A percentile compares a stretch with the other conserved stretches of the same genome.
These are phyloP conservation scores for Aspergillus udagawae DNA, from an alignment of 2,329 filamentous ascomycete genomes.

Conservation along the genomic window DNA sequence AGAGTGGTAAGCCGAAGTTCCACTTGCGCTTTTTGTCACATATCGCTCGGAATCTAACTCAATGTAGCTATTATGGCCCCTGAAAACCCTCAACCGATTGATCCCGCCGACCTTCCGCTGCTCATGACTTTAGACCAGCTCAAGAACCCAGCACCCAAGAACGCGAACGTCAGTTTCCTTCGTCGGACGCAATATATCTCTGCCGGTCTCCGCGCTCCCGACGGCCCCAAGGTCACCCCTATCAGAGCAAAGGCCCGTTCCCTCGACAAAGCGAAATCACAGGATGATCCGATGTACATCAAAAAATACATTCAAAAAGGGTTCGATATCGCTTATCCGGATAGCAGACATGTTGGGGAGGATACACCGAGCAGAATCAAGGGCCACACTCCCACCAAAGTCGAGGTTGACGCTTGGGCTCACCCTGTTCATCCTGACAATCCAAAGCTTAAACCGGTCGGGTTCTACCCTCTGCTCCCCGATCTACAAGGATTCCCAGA, in stretches of 20 bases:
- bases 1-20: slow-evolving; percentile 63
- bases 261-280: slow-evolving; percentile 33
- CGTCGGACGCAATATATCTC: slow-evolving; percentile 91
- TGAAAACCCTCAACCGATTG: slow-evolving; percentile 64
- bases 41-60: slow-evolving; percentile 19
- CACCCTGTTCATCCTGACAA: slow-evolving; percentile 58
- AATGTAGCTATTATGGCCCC: slow-evolving; percentile 73
- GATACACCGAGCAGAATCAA: slow-evolving; percentile 52
- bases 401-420: slow-evolving; percentile 57
- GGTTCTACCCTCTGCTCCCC: slow-evolving; percentile 58
- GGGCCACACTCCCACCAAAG: slow-evolving; percentile 50
- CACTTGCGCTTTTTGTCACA: slow-evolving; percentile 6
- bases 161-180: slow-evolving; percentile 83
- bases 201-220: slow-evolving; percentile 32
- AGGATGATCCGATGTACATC: slow-evolving; percentile 59
- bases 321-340: slow-evolving; percentile 62
- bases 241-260: slow-evolving; percentile 22
- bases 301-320: slow-evolving; percentile 59
- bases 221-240: slow-evolving; percentile 26
- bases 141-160: slow-evolving; percentile 74
- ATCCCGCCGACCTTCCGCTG: slow-evolving; percentile 79
- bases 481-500: slow-evolving; percentile 59
- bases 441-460: slow-evolving; percentile 53
- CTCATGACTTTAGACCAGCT: slow-evolving; percentile 79
- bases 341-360: slow-evolving; percentile 56